Evolutionary conservation across 257 asterid species (phyloP), one percentile per base, ranked within the genome.

Genomic region (Salvia hispanica): DNA sequence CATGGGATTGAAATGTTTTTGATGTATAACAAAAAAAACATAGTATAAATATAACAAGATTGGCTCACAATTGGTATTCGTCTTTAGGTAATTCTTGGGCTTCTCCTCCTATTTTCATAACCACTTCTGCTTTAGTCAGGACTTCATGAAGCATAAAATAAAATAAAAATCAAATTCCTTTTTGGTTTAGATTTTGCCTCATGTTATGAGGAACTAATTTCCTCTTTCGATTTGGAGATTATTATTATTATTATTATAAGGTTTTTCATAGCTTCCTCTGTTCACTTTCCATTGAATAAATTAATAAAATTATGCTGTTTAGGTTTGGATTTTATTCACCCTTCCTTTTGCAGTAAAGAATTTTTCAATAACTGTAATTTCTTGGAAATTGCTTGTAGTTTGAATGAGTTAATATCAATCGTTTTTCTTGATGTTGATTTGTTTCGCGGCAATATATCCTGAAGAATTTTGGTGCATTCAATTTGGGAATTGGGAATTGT

Each of bases 31-130:
- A 62, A 25, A 31, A 15, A 37, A 5, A 9, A n/a, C 16, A 5
- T 25, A 4, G 42, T 0, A 58, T 34, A 34, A 34, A 1, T 34
- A 62, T 10, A 70, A 34, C 67, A 47, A 60, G 14, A 70, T 72
- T 34, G 57, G 66, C 62, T 65, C 71, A 68, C 50, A 73, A 70
- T 79, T 81, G 83, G 74, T 56, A 61, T 59, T 76, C 69, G 62
- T 67, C 50, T 70, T 65, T 75, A 72, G 83, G 86, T 66, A 73
- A 42, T 51, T 25, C 48, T 53, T 47, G 52, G 31, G 36, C 70
- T 71, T 57, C 37, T 37, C 52, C 57, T 57, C 65, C n/a, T n/a
- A n/a, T n/a, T 61, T 44, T 66, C 62, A 48, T 69, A 62, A 46
- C 25, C 25, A 45, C 14, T 64, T 50, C 66, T 51, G 50, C 42